These are phyloP conservation scores for Daldinia vernicosa DNA, from an alignment of 495 filamentous ascomycete genomes.

Conservation along the genomic window DNA sequence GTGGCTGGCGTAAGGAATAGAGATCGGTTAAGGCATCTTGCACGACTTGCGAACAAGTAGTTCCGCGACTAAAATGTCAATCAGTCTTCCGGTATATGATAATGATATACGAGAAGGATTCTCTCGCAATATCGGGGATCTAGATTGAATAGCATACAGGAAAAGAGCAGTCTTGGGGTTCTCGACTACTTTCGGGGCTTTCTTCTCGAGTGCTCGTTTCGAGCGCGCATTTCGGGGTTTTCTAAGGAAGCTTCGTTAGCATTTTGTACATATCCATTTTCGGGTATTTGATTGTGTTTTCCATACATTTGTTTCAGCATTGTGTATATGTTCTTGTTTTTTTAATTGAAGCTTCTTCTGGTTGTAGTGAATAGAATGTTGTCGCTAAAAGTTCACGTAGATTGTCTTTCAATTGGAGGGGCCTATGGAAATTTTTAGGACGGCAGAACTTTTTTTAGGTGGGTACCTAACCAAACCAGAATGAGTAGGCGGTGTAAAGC, in stretches of 20 bases:
- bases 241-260: slow-evolving; percentile 52
- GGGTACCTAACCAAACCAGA: neutral
- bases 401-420: slow-evolving; percentile 24
- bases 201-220: slow-evolving; percentile 89
- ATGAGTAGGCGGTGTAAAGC: slow-evolving; percentile 26
- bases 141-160: slow-evolving; percentile 53
- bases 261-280: neutral
- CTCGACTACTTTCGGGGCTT: slow-evolving; percentile 86
- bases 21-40: slow-evolving; percentile 85
- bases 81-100: slow-evolving; percentile 4
- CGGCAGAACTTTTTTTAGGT: slow-evolving; percentile 36
- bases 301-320: slow-evolving; percentile 40
- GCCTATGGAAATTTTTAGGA: slow-evolving; percentile 36
- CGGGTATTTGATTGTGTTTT: neutral
- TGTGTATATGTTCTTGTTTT: slow-evolving; percentile 10
- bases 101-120: neutral
- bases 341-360: slow-evolving; percentile 6
- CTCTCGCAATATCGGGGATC: neutral
- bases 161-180: slow-evolving; percentile 87
- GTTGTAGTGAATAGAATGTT: slow-evolving; percentile 4
- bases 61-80: slow-evolving; percentile 63
- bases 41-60: slow-evolving; percentile 77
- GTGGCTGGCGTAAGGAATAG: slow-evolving; percentile 78
- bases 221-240: slow-evolving; percentile 95
- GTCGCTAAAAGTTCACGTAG: slow-evolving; percentile 2